phyloP scores from a whole-genome alignment of 495 filamentous ascomycete genomes.

The Neurospora sp. region DNA sequence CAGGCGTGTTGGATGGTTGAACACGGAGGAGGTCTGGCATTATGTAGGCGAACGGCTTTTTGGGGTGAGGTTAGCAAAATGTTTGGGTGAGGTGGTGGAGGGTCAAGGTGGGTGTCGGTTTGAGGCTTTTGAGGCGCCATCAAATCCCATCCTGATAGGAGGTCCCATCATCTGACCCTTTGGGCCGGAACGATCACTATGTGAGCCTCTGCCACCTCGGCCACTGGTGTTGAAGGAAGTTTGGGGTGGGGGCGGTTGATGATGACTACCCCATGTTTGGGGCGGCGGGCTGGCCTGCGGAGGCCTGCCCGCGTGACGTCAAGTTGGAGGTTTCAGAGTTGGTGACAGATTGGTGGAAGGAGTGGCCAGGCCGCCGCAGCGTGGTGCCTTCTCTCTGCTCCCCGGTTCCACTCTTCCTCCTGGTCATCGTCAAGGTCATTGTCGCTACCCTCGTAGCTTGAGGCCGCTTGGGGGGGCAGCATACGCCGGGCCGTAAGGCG shows the following conservation, averaged over 20 bases:
- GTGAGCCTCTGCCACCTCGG: conserved; percentile 42
- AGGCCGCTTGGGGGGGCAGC: too few species aligned
- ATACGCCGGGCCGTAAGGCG: too few species aligned
- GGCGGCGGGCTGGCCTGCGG: conserved; percentile 24
- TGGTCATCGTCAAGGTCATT: too few species aligned
- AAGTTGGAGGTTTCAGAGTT: too few species aligned
- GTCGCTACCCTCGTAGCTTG: too few species aligned
- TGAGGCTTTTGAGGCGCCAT: conserved; percentile 8
- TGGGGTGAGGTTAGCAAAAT: too few species aligned
- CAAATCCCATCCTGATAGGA: conserved; percentile 49
- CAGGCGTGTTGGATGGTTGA: not conserved
- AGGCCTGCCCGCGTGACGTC: not conserved
- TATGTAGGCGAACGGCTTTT: not conserved
- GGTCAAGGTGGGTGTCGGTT: not conserved
- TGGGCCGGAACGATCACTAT: conserved; percentile 35
- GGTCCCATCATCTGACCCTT: conserved; percentile 47
- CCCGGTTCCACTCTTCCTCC: too few species aligned
- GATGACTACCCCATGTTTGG: conserved; percentile 22
- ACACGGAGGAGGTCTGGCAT: not conserved
- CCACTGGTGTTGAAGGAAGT: conserved; percentile 37
- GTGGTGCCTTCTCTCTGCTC: too few species aligned
- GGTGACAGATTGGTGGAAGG: too few species aligned
- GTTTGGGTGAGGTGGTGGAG: not conserved
- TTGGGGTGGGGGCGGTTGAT: conserved; percentile 31
- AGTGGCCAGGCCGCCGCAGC: too few species aligned